Base-by-base conservation (phyloP, 441 rosid species). In the Erysimum cheiri region DNA sequence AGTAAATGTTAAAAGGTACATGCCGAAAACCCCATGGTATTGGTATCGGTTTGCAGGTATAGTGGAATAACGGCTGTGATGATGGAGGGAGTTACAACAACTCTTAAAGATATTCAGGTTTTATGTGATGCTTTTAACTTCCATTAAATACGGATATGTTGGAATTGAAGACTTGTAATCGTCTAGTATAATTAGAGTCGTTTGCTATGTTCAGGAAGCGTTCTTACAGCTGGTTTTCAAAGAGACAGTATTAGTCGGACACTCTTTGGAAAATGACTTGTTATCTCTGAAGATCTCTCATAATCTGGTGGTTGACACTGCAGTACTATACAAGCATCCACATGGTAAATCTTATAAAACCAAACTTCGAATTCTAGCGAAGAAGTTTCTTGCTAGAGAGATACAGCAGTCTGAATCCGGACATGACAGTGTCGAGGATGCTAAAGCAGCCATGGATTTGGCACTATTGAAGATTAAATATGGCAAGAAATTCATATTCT, bases 341-440 rank as follows among this genome's bases (percentile, higher is more conserved):
- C 89, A 84, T 32, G 93, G 91, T 46, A 85, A 85, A 65, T 89
- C 96, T 65, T 83, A 78, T 64, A 95, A 95, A 81, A 75, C 87
- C 60, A 95, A 97, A 78, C 99, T 95, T 60, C 85, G 89, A 74
- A 74, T 89, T 63, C 91, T 95, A 83, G 83, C 97, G n/a, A 80
- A 84, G 81, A 87, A 83, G 81, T 95, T 85, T 74, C 98, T 95
- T 72, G 85, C 86, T 28, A 84, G 83, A 78, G 93, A 85, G 83
- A 95, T 95, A 84, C 98, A 95, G 60, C 83, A 75, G 71, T 90
- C 95, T 15, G 91, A 82, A 67, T 71, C 67, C 61, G 98, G 98
- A 64, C 98, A 95, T 50, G 98, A 95, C 80, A 95, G 99, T 50
- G 52, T 47, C 54, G 99, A 95, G 79, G 99, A 92, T 85, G 99